These are phyloP conservation scores for Penicillium frequentans DNA, from an alignment of 2,329 filamentous ascomycete genomes.

Conservation along the genomic window DNA sequence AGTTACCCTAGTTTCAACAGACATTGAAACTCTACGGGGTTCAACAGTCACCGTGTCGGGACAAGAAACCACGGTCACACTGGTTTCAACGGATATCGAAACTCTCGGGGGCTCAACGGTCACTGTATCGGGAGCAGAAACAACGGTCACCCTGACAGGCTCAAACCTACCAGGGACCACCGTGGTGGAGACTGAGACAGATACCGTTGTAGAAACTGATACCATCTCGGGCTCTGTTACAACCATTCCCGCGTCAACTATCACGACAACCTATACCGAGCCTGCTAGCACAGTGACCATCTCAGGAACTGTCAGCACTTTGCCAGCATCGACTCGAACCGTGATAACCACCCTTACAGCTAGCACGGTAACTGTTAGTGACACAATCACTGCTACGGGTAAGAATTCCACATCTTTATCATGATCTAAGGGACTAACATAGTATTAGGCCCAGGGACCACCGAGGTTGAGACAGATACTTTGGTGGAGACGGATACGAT, in stretches of 20 bases:
- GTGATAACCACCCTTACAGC: not conserved
- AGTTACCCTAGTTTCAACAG: not conserved
- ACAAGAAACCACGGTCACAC: not conserved
- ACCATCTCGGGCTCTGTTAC: not conserved
- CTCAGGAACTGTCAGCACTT: not conserved
- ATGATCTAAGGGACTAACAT: not conserved
- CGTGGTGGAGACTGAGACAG: not conserved
- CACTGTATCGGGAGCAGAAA: not conserved
- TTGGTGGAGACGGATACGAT: not conserved
- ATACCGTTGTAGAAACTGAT: conserved; percentile 1
- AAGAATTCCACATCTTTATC: not conserved
- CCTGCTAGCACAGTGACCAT: conserved; percentile 6
- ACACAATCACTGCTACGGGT: conserved; percentile 7
- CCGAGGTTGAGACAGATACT: not conserved
- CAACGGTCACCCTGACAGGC: not conserved
- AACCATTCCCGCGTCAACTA: conserved; percentile 8
- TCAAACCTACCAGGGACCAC: not conserved
- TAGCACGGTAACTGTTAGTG: not conserved
- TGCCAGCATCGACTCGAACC: conserved; percentile 3
- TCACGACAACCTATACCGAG: conserved; percentile 5
- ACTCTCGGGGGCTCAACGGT: conserved; percentile 6
- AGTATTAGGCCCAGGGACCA: not conserved
- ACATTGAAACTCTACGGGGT: not conserved
- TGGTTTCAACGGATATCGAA: not conserved
- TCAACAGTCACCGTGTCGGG: conserved; percentile 6